Conservation (phyloP, 2,329 filamentous ascomycete genomes). For the Fusarium drepaniforme region DNA sequence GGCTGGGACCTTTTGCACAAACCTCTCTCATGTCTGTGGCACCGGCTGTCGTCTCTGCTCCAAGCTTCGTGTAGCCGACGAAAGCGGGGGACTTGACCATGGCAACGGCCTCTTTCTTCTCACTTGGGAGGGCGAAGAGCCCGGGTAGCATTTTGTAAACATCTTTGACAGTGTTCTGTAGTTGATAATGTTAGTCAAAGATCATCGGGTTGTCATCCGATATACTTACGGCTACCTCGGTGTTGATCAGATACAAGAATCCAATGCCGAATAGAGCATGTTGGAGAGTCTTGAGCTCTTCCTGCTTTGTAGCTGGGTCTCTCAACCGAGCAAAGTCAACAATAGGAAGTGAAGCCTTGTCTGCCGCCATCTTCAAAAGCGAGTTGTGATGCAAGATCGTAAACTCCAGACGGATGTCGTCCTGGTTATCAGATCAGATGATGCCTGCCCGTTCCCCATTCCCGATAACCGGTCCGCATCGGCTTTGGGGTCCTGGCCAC, state of each 20-base stretch:
- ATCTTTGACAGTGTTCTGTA: background rate
- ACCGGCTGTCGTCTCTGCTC: conserved; percentile 1
- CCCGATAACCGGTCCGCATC: background rate
- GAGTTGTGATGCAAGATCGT: background rate
- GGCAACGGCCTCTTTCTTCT: conserved; percentile 3
- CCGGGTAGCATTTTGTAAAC: conserved; percentile 2
- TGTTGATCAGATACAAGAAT: conserved; percentile 9
- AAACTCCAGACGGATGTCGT: background rate
- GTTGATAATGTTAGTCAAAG: background rate
- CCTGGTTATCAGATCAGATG: background rate
- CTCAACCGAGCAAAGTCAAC: background rate
- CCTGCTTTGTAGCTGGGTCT: background rate
- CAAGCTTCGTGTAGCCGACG: conserved; percentile 3
- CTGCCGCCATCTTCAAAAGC: background rate
- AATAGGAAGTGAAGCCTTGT: conserved; percentile 1
- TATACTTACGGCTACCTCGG: conserved; percentile 1
- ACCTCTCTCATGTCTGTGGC: conserved; percentile 15
- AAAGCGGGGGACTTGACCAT: conserved; percentile 14
- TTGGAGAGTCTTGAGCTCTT: conserved; percentile 6
- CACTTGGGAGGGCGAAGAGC: background rate
- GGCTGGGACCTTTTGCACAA: background rate
- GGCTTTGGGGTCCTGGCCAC: background rate
- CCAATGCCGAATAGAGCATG: conserved; percentile 6
- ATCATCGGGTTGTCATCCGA: background rate
- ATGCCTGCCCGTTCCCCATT: background rate